These are phyloP conservation scores for Alectoria sarmentosa DNA, from an alignment of 495 filamentous ascomycete species.

Conservation along the genomic window DNA sequence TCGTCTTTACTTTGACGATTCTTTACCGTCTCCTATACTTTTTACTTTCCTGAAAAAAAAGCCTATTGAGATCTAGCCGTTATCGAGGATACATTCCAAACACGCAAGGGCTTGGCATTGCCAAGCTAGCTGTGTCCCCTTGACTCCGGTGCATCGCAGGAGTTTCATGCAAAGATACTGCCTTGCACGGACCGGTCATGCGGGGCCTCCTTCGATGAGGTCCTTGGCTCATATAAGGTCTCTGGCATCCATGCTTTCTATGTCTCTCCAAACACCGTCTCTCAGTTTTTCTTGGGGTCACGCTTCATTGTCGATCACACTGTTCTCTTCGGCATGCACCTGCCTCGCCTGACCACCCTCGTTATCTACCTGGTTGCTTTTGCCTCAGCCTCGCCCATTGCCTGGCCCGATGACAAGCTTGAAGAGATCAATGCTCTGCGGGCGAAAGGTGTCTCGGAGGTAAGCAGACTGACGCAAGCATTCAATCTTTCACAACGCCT, in stretches of 20 bases:
- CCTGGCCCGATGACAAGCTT: constrained; percentile 8
- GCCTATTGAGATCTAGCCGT: too few relatives aligned
- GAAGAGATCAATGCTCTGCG: constrained; percentile 21
- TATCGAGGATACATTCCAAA: neutral
- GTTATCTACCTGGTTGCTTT: constrained; percentile 2
- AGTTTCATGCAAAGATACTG: too few relatives aligned
- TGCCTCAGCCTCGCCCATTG: constrained; percentile 8
- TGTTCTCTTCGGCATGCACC: neutral
- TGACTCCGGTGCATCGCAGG: too few relatives aligned
- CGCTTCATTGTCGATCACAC: neutral
- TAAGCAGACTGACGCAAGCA: neutral
- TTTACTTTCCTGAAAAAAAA: too few relatives aligned
- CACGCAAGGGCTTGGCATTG: constrained; percentile 6
- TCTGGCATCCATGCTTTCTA: neutral
- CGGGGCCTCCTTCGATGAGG: neutral
- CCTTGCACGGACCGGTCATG: neutral
- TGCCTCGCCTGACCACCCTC: neutral
- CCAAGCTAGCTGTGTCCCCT: neutral
- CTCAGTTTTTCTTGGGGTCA: neutral
- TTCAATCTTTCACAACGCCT: neutral
- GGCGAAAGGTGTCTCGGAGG: constrained; percentile 17
- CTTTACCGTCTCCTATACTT: too few relatives aligned
- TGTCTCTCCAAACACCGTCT: neutral
- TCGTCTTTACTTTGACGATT: too few relatives aligned
- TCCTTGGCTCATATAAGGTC: neutral